Percentiles rank a stretch among this genome's conserved stretches.
phyloP scores from a whole-genome alignment of 2,329 filamentous ascomycete genomes.

The Sclerotinia sclerotiorum region DNA sequence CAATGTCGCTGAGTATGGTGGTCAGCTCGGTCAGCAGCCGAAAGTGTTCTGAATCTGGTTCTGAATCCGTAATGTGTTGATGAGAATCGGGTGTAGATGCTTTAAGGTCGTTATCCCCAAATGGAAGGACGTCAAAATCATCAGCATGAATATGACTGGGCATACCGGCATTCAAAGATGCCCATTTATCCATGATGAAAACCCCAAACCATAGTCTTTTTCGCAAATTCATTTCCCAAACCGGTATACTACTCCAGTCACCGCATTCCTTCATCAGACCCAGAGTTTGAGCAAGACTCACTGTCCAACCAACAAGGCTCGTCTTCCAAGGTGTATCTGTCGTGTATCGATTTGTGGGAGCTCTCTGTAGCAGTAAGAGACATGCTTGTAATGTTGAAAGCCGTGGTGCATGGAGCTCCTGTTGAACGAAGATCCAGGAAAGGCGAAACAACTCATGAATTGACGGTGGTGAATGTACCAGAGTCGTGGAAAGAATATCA shows the following conservation, averaged over 20 bases:
- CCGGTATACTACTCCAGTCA: slow-evolving; percentile 39
- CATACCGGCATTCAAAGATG: slow-evolving; percentile 41
- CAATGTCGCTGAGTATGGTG: slow-evolving; percentile 40
- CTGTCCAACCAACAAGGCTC: slow-evolving; percentile 40
- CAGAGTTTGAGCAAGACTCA: slow-evolving; percentile 40
- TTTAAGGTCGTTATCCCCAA: slow-evolving; percentile 35
- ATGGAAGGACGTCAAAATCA: slow-evolving; percentile 39
- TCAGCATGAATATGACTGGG: slow-evolving; percentile 39
- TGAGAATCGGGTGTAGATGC: slow-evolving; percentile 28
- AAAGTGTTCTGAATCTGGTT: slow-evolving; percentile 37
- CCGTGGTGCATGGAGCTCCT: slow-evolving; percentile 41
- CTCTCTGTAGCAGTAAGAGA: slow-evolving; percentile 40
- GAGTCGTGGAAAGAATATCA: slow-evolving; percentile 41
- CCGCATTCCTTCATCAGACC: slow-evolving; percentile 40
- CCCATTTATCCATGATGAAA: slow-evolving; percentile 42
- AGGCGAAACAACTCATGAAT: slow-evolving; percentile 39
- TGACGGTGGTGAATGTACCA: slow-evolving; percentile 39
- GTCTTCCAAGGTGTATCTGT: slow-evolving; percentile 42
- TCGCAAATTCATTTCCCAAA: slow-evolving; percentile 39
- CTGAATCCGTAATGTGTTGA: slow-evolving; percentile 32
- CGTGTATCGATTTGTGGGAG: slow-evolving; percentile 40
- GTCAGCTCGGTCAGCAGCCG: slow-evolving; percentile 38
- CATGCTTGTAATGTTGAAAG: slow-evolving; percentile 42
- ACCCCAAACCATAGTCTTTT: slow-evolving; percentile 41
- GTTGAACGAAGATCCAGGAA: slow-evolving; percentile 39